Evolutionary conservation across 1,284 basidiomycete species (phyloP), one percentile per base, ranked within the genome.

Genomic region (Moniliella sp.): DNA sequence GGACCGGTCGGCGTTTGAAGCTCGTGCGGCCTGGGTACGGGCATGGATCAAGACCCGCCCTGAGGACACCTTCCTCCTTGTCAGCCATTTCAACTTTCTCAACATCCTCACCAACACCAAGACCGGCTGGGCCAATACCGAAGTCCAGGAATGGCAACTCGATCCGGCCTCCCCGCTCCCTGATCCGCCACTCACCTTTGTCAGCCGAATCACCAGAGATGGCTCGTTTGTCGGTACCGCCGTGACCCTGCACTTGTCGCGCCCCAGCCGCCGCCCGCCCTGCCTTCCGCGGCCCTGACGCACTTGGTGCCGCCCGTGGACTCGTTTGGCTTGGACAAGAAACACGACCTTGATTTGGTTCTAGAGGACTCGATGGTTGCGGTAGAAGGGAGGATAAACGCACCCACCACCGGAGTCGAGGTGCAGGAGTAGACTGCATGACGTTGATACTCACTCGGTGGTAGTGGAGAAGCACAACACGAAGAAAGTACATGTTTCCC

Each of bases 51-150:
- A 49, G 28, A 40, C 35, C 23, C 39, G 57, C 9, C 50, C 50
- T 2, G 57, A 59, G 34, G 33, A 48, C 28, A 37, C 48, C 28
- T 56, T 59, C 27, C 45, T 51, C n/a, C 32, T 56, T 32, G 47
- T 59, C 34, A 55, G 48, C 7, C 57, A 59, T 35, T 55, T 55
- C 16, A 55, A 59, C 39, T 48, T 59, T 35, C 33, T 59, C 18
- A 45, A 55, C 16, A 44, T 45, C 27, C 47, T 59, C 34, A 50
- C 50, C 4, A 37, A 37, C 25, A 27, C 18, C 3, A 14, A 18
- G 13, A 28, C 40, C 15, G 29, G 32, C 3, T 59, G 54, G 55
- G 52, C 47, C 34, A 58, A 57, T 28, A 55, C 57, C 29, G 55
- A 59, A 31, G 50, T 56, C n/a, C 43, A 48, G 11, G 39, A 43